A percentile compares a stretch with the other conserved stretches of the same genome.
Evolutionary conservation across 2,329 filamentous ascomycete genomes (phyloP).

Genomic region (Chalaropsis thielavioides): DNA sequence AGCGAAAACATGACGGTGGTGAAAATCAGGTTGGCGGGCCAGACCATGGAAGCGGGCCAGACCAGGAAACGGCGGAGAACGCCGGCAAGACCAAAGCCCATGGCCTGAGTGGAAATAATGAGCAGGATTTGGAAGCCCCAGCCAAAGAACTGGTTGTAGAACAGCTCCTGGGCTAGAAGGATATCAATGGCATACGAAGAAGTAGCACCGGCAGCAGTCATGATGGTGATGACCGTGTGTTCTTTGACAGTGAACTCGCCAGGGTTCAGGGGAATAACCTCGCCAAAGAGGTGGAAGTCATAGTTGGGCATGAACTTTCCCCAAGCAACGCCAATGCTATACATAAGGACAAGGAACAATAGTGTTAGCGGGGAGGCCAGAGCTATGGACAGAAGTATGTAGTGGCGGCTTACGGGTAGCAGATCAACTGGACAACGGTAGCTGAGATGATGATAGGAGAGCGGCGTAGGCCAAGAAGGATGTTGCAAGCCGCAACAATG

Average conservation of each 20-base stretch:
- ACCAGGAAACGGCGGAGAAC: conserved; percentile 39
- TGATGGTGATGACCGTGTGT: conserved; percentile 35
- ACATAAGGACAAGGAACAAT: not conserved
- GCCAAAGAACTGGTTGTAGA: conserved; percentile 41
- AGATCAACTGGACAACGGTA: conserved; percentile 40
- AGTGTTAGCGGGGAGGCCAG: conserved; percentile 23
- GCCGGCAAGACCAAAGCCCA: conserved; percentile 44
- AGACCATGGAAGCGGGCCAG: conserved; percentile 43
- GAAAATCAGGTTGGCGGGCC: conserved; percentile 41
- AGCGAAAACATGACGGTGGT: conserved; percentile 37
- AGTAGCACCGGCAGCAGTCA: conserved; percentile 28
- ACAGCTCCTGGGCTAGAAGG: conserved; percentile 36
- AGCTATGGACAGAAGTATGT: not conserved
- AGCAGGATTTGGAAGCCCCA: conserved; percentile 41
- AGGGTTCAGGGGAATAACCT: conserved; percentile 27
- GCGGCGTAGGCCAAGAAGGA: conserved; percentile 36
- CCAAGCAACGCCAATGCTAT: conserved; percentile 24
- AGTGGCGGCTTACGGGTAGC: conserved; percentile 30
- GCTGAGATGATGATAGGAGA: conserved; percentile 38
- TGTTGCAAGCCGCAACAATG: conserved; percentile 41
- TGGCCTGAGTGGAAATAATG: conserved; percentile 39
- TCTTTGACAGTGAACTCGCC: conserved; percentile 35
- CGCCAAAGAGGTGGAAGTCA: conserved; percentile 24
- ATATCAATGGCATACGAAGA: conserved; percentile 30
- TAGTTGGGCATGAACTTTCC: conserved; percentile 24